Evolutionary conservation across 345 rosid genomes (phyloP).

Genomic region (Eucalyptus sp.): DNA sequence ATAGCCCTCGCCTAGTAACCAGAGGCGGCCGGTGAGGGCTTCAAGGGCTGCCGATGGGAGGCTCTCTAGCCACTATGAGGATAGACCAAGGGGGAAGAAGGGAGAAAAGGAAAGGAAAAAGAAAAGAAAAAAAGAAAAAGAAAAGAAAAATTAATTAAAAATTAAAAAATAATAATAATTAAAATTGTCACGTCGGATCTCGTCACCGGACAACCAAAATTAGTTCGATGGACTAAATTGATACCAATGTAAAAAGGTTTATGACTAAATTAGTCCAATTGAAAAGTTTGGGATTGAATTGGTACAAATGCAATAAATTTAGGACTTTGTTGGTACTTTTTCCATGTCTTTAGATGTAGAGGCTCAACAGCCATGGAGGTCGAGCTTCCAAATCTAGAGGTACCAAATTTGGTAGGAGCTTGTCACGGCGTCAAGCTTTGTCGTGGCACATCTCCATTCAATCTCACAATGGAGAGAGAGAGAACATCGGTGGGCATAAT

Average conservation of each 20-base stretch:
- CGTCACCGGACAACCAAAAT: rapidly evolving
- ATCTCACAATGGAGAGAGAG: neutral
- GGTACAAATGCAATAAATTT: too few relatives aligned
- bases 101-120: too few relatives aligned
- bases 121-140: rapidly evolving
- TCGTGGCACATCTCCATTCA: neutral
- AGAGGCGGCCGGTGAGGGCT: rapidly evolving
- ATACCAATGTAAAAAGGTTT: too few relatives aligned
- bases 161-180: too few relatives aligned
- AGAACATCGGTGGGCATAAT: neutral
- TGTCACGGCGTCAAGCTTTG: neutral
- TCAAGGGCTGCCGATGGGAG: rapidly evolving
- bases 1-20: rapidly evolving
- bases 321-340: too few relatives aligned
- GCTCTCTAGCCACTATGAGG: too few relatives aligned
- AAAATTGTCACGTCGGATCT: rapidly evolving
- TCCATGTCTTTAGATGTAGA: neutral
- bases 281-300: rapidly evolving
- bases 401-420: neutral
- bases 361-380: neutral
- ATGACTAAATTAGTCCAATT: too few relatives aligned
- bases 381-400: neutral
- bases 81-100: too few relatives aligned
- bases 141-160: too few relatives aligned
- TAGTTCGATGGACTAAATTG: rapidly evolving